Evolutionary conservation across 2,329 filamentous ascomycete species (phyloP), one percentile per base, ranked within the genome.

Genomic region (Coniochaeta prunicola): DNA sequence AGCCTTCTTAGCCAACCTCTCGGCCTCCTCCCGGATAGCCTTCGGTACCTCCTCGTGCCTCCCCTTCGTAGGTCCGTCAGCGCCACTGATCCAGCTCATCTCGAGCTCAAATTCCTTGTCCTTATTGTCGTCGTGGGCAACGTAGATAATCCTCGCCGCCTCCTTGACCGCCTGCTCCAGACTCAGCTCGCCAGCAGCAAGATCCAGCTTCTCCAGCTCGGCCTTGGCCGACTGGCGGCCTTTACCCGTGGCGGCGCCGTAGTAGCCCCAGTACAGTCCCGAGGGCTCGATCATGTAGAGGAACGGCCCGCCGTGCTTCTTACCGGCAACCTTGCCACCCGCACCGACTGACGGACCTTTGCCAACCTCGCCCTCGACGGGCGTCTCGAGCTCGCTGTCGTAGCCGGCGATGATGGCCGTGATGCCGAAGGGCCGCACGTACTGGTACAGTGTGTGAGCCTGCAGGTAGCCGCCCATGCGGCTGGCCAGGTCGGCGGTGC

Each of bases 251-350:
- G 94, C 94, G 40, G 94, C 94, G 67, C 94, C 94, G 74, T 97
- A 97, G 82, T 99, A 99, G 61, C 94, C 94, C 94, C 94, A 99
- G 81, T 96, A 97, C 66, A 93, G 78, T 59, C 94, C 94, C 70
- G 92, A 96, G 45, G 94, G 94, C 80, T 99, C 94, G 67, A 99
- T 93, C 94, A 99, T 99, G 83, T 97, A 99, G 62, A 99, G 84
- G 63, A 87, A 92, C 24, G 94, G 94, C 1, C 93, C 94, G 66
- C 94, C 94, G 72, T 92, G 86, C 73, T 85, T 89, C 69, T 86
- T 87, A 69, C 85, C 85, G 30, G 73, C 76, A 48, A 87, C 82
- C 78, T 94, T 96, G 70, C 93, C 93, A 63, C 93, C 93, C 26
- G 91, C 86, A 60, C 93, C 93, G 59, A 83, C 82, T 48, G 78